Base-by-base conservation (phyloP, 1,284 basidiomycete species). In the Fomitopsis palustris region DNA sequence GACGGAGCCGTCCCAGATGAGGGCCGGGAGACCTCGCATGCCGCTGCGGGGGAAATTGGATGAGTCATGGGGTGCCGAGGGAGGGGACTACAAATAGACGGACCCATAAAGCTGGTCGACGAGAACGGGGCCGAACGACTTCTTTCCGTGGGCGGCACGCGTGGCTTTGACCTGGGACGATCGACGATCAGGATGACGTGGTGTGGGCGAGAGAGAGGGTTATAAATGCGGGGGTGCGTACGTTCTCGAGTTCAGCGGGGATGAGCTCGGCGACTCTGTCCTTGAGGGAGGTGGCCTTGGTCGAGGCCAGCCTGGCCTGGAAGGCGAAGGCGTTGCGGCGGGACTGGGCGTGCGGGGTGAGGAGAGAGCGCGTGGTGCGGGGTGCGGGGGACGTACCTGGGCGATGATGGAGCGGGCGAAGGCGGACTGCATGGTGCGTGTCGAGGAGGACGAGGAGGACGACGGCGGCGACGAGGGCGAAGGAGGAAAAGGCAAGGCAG, bases 1-100 rank as follows among this genome's bases (percentile, higher is more conserved):
- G 62, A 98, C 95, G 62, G 95, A 98, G 62, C 90, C 95, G 69
- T 98, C 95, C 95, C 95, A 97, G 69, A 97, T 92, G 67, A 97
- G 81, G 41, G 87, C 86, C 58, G 90, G 89, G 51, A 92, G 82
- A 70, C 95, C 94, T 70, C 95, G 84, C 95, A 96, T 97, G 67
- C 95, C 95, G 72, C 95, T 95, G 74, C 63, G 29, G 49, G 49
- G 49, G 72, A 47, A 9, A 39, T 33, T 33, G 31, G 29, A 38
- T 39, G 27, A 43, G 65, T 61, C 55, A 58, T 27, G 45, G 25
- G 59, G 42, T 58, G 33, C 33, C 17, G 21, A 45, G 54, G 39
- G 10, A 14, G 14, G 51, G 6, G n/a, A n/a, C 42, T 33, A 61
- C 45, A 49, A 35, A 39, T 41, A 42, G 47, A 31, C 38, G 58